A percentile compares a stretch with the other conserved stretches of the same genome.
Conservation (phyloP, 768 basidiomycete genomes). For the Cystobasidium ongulense region DNA sequence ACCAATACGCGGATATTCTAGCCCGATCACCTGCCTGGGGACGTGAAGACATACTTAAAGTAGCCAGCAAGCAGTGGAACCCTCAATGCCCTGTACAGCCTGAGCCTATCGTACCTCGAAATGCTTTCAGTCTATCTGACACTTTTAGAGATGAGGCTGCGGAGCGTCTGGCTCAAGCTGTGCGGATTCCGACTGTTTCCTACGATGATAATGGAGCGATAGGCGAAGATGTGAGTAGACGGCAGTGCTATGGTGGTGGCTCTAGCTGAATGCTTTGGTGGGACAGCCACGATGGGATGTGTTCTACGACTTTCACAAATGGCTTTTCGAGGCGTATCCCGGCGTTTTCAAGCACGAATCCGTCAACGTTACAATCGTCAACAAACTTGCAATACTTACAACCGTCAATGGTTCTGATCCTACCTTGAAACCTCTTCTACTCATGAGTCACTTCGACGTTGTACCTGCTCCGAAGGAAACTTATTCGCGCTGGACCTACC, state of each 20-base stretch:
- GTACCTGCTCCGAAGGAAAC: slow-evolving; percentile 16
- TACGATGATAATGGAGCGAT: slow-evolving; percentile 30
- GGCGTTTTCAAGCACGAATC: neutral
- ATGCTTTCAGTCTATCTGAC: neutral
- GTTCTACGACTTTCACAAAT: slow-evolving; percentile 10
- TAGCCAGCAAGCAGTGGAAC: no score
- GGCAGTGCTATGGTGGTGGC: neutral
- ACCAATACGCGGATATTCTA: no score
- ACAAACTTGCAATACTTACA: slow-evolving; percentile 12
- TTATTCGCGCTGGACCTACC: slow-evolving; percentile 8
- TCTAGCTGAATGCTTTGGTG: neutral
- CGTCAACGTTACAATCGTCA: slow-evolving; percentile 6
- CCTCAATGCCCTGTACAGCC: slow-evolving; percentile 13
- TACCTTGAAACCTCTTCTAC: slow-evolving; percentile 20
- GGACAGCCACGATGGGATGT: neutral
- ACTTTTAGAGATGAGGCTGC: neutral
- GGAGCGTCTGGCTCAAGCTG: slow-evolving; percentile 2
- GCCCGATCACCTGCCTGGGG: no score
- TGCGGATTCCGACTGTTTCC: slow-evolving; percentile 14
- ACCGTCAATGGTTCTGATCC: neutral
- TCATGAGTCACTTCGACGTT: slow-evolving; percentile 2
- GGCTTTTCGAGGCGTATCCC: neutral
- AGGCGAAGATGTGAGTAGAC: slow-evolving; percentile 1
- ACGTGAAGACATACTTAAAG: no score
- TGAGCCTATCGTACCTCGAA: neutral